Conservation (phyloP, 257 asterid species). For the Nicotiana knightiana region DNA sequence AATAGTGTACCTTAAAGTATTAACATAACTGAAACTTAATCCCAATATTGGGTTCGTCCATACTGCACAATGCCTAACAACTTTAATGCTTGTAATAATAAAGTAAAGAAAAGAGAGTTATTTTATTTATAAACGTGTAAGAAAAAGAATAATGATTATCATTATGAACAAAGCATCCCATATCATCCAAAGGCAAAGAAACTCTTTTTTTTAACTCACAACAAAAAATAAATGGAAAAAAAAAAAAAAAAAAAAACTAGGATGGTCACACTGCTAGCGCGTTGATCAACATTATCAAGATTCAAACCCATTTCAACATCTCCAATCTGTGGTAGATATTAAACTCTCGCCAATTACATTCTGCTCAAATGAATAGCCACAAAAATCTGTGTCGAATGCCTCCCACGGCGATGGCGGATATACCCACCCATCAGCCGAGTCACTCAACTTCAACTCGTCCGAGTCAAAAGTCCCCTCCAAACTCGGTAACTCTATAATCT, state of each 20-base stretch:
- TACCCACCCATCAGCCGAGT: constrained; percentile 53
- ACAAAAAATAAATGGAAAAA: background rate
- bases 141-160: background rate
- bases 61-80: background rate
- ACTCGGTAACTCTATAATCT: constrained; percentile 79
- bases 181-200: background rate
- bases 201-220: too few relatives aligned
- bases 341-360: constrained; percentile 26
- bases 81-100: too few relatives aligned
- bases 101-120: background rate
- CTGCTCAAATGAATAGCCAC: constrained; percentile 34
- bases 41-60: too few relatives aligned
- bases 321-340: constrained; percentile 16
- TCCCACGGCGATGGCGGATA: constrained; percentile 44
- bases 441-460: constrained; percentile 37
- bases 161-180: background rate
- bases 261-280: background rate
- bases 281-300: background rate
- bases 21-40: too few relatives aligned
- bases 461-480: constrained; percentile 47
- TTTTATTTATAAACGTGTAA: background rate
- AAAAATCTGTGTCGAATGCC: constrained; percentile 39
- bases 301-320: constrained; percentile 16
- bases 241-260: too few relatives aligned
- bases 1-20: too few relatives aligned